Evolutionary conservation across 805 yeast species (phyloP), one percentile per base, ranked within the genome.

Genomic region (Candida gorgasii): DNA sequence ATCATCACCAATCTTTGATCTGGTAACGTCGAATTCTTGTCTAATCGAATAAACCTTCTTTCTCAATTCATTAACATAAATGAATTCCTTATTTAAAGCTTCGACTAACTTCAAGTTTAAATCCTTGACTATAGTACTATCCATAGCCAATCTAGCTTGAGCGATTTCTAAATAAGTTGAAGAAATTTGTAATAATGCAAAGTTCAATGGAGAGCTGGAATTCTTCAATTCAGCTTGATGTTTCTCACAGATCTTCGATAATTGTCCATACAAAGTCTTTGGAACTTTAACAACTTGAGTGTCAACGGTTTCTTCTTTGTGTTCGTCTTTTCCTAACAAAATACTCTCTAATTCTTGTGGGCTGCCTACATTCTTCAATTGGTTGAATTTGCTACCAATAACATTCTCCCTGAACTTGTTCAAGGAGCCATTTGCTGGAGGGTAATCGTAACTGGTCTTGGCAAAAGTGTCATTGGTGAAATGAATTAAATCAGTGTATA

Each of bases 361-460:
- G 17, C 81, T 74, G 3, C 78, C 67, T n/a, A 84, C 87, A 53
- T 71, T 78, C 46, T 80, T 78, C 53, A 82, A 72, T 40, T 80
- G 83, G 39, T 69, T 69, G 48, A 81, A 75, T 58, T 79, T 82
- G 54, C 67, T 77, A 31, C 73, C 70, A 36, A 82, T 59, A 4
- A 80, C 63, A 51, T 78, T 76, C 52, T 86, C 92, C 47, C 76
- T 75, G 48, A 86, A 62, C 59, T 84, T 84, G 53, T 52, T 53
- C 38, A 70, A 48, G 3, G 75, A 66, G 18, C 64, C 59, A 61
- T 67, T 69, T 5, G 72, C 75, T 41, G 93, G 92, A 18, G 95
- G 95, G 54, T 84, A 86, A 59, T 86, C 95, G 59, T 86, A 86
- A 37, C 86, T 78, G 52, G 84, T 85, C 47, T 84, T 79, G 54